phyloP scores from a whole-genome alignment of 129 eudicot species.

The Pulicaria dysenterica region DNA sequence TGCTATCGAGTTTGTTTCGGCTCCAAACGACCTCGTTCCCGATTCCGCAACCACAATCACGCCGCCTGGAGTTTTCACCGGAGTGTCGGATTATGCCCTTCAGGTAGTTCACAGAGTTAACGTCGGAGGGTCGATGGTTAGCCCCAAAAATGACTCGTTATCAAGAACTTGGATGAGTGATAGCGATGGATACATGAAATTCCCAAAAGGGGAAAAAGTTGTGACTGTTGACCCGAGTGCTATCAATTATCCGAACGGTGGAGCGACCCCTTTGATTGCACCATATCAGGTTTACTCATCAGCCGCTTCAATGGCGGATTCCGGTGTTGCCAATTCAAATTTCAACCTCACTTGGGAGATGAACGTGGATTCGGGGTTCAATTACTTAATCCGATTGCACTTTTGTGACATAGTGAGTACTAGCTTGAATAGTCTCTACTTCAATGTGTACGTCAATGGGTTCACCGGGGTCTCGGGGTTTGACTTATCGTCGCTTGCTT shows the following conservation, averaged over 20 bases:
- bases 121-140: slow-evolving; percentile 73
- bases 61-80: slow-evolving; percentile 55
- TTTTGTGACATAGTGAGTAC: slow-evolving; percentile 91
- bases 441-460: slow-evolving; percentile 76
- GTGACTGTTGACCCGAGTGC: slow-evolving; percentile 48
- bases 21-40: slow-evolving; percentile 68
- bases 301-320: slow-evolving; percentile 77
- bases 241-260: slow-evolving; percentile 63
- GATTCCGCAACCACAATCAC: slow-evolving; percentile 66
- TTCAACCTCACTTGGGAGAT: slow-evolving; percentile 88
- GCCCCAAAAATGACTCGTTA: slow-evolving; percentile 73
- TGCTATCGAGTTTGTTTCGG: slow-evolving; percentile 84
- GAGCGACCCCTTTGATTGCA: slow-evolving; percentile 77
- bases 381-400: slow-evolving; percentile 74
- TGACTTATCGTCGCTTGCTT: slow-evolving; percentile 72
- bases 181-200: slow-evolving; percentile 42
- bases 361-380: slow-evolving; percentile 70
- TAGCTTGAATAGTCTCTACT: slow-evolving; percentile 65
- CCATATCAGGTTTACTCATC: slow-evolving; percentile 72
- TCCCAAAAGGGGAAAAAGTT: slow-evolving; percentile 62
- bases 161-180: slow-evolving; percentile 82
- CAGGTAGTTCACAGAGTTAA: slow-evolving; percentile 72
- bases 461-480: slow-evolving; percentile 58
- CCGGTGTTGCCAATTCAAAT: slow-evolving; percentile 51
- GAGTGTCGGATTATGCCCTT: slow-evolving; percentile 49